Percentiles rank a stretch among this genome's conserved stretches.
Conservation (phyloP, 2,329 filamentous ascomycete species). For the Coniochaeta sp. region DNA sequence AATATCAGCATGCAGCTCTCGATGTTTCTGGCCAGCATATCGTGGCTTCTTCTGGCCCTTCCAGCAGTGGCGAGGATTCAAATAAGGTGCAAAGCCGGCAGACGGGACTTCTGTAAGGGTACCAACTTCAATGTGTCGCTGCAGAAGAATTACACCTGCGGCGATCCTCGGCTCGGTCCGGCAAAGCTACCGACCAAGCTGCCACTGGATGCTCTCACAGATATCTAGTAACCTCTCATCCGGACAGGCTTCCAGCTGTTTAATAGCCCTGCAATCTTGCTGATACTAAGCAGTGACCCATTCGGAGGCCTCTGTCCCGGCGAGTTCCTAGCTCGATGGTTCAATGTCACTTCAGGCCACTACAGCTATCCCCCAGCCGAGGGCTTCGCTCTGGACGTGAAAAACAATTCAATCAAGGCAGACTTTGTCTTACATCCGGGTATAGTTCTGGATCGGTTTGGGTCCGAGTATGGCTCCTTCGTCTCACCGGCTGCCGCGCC, state of each 20-base stretch:
- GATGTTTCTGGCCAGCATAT: neutral
- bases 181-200: conserved; percentile 22
- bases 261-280: no score
- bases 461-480: conserved; percentile 33
- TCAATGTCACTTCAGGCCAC: conserved; percentile 12
- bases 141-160: conserved; percentile 24
- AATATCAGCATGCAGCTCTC: neutral
- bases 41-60: neutral
- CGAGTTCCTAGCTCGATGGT: conserved; percentile 29
- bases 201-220: conserved; percentile 21
- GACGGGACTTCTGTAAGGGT: conserved; percentile 19
- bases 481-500: conserved; percentile 31
- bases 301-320: conserved; percentile 21
- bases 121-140: conserved; percentile 19
- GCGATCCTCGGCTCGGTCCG: conserved; percentile 29
- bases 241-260: no score
- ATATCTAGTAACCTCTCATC: conserved; percentile 10
- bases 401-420: conserved; percentile 28
- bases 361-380: conserved; percentile 31
- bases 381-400: conserved; percentile 31
- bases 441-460: conserved; percentile 40
- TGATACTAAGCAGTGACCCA: conserved; percentile 6
- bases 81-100: neutral
- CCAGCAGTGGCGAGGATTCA: neutral
- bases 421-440: conserved; percentile 31